A percentile compares a stretch with the other conserved stretches of the same genome.
Conservation (phyloP, 192 early-diverging fungal species). For the Paraglomus occultum region DNA sequence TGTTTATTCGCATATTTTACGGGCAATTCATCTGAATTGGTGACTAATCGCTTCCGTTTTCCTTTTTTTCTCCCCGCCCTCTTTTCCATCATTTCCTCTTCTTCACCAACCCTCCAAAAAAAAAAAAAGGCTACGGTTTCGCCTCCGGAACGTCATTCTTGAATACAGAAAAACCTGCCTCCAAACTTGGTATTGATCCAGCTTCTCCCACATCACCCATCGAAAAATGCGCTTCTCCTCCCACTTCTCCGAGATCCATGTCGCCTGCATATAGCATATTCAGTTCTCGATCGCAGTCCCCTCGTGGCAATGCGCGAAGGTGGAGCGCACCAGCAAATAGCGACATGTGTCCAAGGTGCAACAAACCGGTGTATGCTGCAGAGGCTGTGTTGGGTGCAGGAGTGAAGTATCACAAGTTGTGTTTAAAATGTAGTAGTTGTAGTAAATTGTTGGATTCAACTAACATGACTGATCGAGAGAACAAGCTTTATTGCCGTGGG, state of each 20-base stretch:
- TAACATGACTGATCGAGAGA: slow-evolving; percentile 54
- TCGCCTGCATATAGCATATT: slow-evolving; percentile 13
- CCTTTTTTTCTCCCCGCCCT: too few species aligned
- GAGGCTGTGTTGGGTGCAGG: slow-evolving; percentile 55
- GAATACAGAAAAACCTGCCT: slow-evolving; percentile 36
- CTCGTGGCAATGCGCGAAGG: background rate
- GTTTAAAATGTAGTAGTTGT: slow-evolving; percentile 52
- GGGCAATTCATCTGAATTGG: too few species aligned
- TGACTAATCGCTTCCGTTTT: too few species aligned
- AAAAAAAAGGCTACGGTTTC: slow-evolving; percentile 42
- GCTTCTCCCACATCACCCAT: too few species aligned
- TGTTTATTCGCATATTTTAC: background rate
- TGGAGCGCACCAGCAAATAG: slow-evolving; percentile 19
- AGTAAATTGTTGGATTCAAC: slow-evolving; percentile 54
- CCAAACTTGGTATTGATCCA: background rate
- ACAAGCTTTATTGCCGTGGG: slow-evolving; percentile 47
- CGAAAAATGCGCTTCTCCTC: background rate
- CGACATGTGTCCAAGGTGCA: slow-evolving; percentile 55
- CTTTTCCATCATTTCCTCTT: too few species aligned
- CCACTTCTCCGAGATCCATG: background rate
- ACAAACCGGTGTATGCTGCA: slow-evolving; percentile 58
- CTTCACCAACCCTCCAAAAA: too few species aligned
- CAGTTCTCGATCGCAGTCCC: slow-evolving; percentile 10
- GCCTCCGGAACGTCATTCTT: slow-evolving; percentile 41
- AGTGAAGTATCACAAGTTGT: slow-evolving; percentile 59